phyloP scores from a whole-genome alignment of 306 rosid species.

The Macrotyloma uniflorum region DNA sequence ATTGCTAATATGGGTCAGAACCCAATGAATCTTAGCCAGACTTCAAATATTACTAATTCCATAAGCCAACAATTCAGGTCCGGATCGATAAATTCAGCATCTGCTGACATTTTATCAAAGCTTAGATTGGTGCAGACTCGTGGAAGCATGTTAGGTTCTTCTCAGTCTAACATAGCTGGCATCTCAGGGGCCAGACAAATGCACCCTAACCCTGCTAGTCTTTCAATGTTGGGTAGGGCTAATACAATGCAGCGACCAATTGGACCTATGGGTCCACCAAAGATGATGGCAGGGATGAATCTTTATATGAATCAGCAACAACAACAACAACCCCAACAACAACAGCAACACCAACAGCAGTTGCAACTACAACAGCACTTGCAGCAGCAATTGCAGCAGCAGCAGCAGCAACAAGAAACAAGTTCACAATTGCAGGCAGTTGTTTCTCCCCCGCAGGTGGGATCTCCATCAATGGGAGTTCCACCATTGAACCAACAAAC shows the following conservation, averaged over 20 bases:
- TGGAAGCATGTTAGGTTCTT: slow-evolving; percentile 56
- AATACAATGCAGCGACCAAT: slow-evolving; percentile 71
- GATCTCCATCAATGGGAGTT: slow-evolving; percentile 91
- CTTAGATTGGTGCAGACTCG: slow-evolving; percentile 54
- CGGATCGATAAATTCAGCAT: slow-evolving; percentile 42
- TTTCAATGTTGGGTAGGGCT: slow-evolving; percentile 72
- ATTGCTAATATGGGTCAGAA: slow-evolving; percentile 79
- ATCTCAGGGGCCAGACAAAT: slow-evolving; percentile 77
- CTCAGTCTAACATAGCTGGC: slow-evolving; percentile 71
- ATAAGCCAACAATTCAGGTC: slow-evolving; percentile 67
- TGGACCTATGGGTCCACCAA: slow-evolving; percentile 91
- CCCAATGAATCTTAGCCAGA: slow-evolving; percentile 64
- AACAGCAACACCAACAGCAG: slow-evolving; percentile 43
- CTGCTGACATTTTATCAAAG: slow-evolving; percentile 53
- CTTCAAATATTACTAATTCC: slow-evolving; percentile 59
- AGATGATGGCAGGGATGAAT: slow-evolving; percentile 64
- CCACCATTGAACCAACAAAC: slow-evolving; percentile 72
- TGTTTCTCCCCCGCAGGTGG: slow-evolving; percentile 85
- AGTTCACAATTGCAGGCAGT: slow-evolving; percentile 76
- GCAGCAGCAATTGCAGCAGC: slow-evolving; percentile 47
- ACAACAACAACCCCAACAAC: slow-evolving; percentile 44
- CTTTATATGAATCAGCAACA: slow-evolving; percentile 76
- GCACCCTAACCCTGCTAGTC: slow-evolving; percentile 62
- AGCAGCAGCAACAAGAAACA: slow-evolving; percentile 78
- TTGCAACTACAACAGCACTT: slow-evolving; percentile 42